phyloP scores from a whole-genome alignment of 257 asterid genomes.

The Capsicum chinense region DNA sequence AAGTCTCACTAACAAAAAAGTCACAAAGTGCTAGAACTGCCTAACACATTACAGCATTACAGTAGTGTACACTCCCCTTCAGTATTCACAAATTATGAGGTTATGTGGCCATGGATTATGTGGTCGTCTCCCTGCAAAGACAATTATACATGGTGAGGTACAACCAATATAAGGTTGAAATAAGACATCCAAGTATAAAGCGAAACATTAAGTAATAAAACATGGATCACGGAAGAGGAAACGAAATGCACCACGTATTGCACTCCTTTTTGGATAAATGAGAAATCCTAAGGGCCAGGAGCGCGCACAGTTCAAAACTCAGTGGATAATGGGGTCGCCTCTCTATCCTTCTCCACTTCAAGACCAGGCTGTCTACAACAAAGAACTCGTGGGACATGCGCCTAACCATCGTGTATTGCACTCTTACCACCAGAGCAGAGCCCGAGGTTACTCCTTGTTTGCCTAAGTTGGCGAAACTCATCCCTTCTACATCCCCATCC shows the following conservation, averaged over 20 bases:
- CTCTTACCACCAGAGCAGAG: too few relatives aligned
- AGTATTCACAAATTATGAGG: conserved; percentile 31
- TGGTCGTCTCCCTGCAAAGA: conserved; percentile 30
- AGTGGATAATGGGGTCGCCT: background rate
- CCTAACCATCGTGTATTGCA: background rate
- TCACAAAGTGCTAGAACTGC: background rate
- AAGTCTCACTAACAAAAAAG: conserved; percentile 28
- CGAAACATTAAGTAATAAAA: background rate
- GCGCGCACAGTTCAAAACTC: background rate
- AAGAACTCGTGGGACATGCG: background rate
- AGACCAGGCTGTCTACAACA: background rate
- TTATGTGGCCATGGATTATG: background rate
- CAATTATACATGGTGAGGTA: background rate
- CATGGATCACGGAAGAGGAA: too few relatives aligned
- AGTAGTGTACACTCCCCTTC: conserved; percentile 29
- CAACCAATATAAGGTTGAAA: background rate
- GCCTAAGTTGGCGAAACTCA: background rate
- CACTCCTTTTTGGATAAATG: background rate
- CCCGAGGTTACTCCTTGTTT: too few relatives aligned
- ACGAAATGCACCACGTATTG: too few relatives aligned
- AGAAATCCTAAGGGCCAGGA: background rate
- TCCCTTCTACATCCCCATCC: background rate
- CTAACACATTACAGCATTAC: conserved; percentile 22
- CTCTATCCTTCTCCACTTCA: background rate
- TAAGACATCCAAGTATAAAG: background rate